Evolutionary conservation across 2,329 filamentous ascomycete genomes (phyloP), one percentile per base, ranked within the genome.

Genomic region (Arthrobotrys sinensis): DNA sequence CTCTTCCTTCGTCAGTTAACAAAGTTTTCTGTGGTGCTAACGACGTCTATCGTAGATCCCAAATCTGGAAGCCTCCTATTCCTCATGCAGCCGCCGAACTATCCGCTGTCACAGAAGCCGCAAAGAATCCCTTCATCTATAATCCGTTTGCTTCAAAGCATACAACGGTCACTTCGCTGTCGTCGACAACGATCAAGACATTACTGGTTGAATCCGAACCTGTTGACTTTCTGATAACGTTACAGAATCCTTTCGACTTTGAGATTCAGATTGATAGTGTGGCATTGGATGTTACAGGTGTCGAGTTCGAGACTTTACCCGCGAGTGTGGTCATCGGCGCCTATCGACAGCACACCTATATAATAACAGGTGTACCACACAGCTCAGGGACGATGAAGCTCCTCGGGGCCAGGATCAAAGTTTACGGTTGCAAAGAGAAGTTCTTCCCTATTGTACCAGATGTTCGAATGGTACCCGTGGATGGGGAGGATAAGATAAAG

Each of bases 231-330:
- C 89, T 89, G 81, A 88, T 98, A 34, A 94, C 92, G 1, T 86
- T 99, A 16, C 96, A 98, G 83, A 99, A 99, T 81, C 93, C 94
- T 0, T 97, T 94, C 81, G 95, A 98, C 77, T 91, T 98, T 80
- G 93, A 97, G 79, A 86, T 99, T 3, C 93, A 97, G 68, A 90
- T 99, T 38, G 94, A 98, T 83, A 91, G 90, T 66, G 88, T 99
- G 52, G 88, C 87, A 28, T 86, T 99, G 5, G 90, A 93, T 79
- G 89, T 90, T 8, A 90, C 92, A 76, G 94, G 93, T 0, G 88
- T 90, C 24, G 87, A 90, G 0, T 93, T 97, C 72, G 89, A 91
- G 67, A 90, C 91, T 0, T 85, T 88, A 5, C 85, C 88, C 12
- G 89, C 91, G 80, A 88, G 88, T 63, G 89, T 91, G 3, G 83